phyloP scores from a whole-genome alignment of 2,329 filamentous ascomycete genomes.

The Mycosphaerella arachidis region DNA sequence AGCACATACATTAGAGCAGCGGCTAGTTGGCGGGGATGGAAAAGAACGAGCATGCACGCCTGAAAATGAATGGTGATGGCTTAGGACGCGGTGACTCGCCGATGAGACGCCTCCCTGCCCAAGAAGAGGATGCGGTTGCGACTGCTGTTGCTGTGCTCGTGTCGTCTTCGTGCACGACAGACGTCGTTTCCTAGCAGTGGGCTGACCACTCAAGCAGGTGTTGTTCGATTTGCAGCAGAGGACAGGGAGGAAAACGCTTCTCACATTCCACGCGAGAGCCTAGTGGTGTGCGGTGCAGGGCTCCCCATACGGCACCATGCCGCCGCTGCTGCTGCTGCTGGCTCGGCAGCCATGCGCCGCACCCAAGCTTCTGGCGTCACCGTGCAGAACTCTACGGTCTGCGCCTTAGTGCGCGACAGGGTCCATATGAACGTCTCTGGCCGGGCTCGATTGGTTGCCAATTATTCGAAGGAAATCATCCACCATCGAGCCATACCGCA shows the following conservation, averaged over 20 bases:
- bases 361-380: neutral
- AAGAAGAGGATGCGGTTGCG: neutral
- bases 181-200: neutral
- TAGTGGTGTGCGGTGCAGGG: neutral
- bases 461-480: neutral
- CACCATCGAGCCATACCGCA: conserved; percentile 3
- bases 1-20: neutral
- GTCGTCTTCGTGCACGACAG: neutral
- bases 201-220: neutral
- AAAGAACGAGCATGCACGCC: neutral
- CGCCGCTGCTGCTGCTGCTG: neutral
- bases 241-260: neutral
- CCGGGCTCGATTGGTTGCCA: conserved; percentile 2
- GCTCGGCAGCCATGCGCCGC: neutral
- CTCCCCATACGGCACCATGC: neutral
- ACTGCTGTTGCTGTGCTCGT: neutral
- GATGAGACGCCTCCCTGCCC: neutral
- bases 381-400: neutral
- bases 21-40: neutral
- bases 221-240: neutral
- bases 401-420: neutral
- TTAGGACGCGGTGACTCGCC: neutral
- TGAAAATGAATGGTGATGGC: neutral
- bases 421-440: neutral
- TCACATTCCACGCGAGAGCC: neutral